Base-by-base conservation (phyloP, 2,329 filamentous ascomycete genomes). In the Helotiales sp. region DNA sequence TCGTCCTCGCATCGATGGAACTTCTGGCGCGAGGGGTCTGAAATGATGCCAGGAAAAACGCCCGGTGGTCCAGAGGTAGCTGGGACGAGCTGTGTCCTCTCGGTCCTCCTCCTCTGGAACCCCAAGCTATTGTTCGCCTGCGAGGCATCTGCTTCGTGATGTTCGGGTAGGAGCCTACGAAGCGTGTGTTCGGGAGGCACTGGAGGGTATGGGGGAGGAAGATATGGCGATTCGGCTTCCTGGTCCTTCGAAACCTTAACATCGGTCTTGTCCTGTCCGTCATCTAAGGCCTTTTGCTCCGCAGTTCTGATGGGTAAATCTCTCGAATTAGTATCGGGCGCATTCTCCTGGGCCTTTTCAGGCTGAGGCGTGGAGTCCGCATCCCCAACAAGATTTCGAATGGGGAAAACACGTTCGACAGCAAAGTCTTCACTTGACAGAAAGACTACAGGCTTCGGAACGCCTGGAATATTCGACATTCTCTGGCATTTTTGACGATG, bases 1-100 rank as follows among this genome's bases (percentile, higher is more conserved):
- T 75, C 73, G 54, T 75, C 72, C 57, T 75, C 73, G 47, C 72
- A 75, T n/a, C 66, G 66, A 54, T 55, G 60, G 28, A 69, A 69
- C 2, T 55, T 61, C n/a, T 62, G 66, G 28, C 45, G 58, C 10
- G 32, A 50, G 13, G 58, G 24, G 22, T 70, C 64, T 20, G 63
- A 59, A 3, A 65, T 58, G 28, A 58, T 58, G 4, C 70, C 69
- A 0, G 67, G 50, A 1, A 68, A 47, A 22, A 72, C 66, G 24
- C 66, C 62, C 26, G 73, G 74, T 17, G 71, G 62, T 2, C 71
- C 69, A 7, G 63, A 55, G 10, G 47, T 62, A 2, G 73, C 65
- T 11, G 69, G 66, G 8, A 73, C 58, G 15, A 58, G 13, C 20
- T 63, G 24, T 10, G 45, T 59, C n/a, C 65, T 58, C 28, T 60